phyloP scores from a whole-genome alignment of 2,329 filamentous ascomycete species.

The Colletotrichum tamarilloi region DNA sequence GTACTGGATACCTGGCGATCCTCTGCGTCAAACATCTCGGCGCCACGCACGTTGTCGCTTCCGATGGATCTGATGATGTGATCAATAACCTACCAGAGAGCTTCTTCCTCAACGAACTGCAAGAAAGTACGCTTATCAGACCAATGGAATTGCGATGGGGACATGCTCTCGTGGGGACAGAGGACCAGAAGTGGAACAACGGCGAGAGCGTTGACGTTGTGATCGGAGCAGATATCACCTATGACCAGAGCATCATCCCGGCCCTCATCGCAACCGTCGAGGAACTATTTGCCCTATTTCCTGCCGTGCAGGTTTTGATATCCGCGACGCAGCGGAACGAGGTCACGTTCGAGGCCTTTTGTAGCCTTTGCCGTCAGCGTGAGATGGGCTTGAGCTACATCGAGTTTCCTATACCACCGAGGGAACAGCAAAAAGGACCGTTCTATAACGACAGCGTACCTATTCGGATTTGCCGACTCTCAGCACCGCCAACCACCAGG shows the following conservation, averaged over 20 bases:
- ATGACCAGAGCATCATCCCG: slow-evolving; percentile 73
- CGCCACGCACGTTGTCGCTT: slow-evolving; percentile 70
- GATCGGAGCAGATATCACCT: slow-evolving; percentile 82
- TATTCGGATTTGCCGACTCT: slow-evolving; percentile 63
- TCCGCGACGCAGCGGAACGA: slow-evolving; percentile 78
- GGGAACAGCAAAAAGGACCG: slow-evolving; percentile 65
- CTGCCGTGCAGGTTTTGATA: slow-evolving; percentile 70
- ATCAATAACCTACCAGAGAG: slow-evolving; percentile 75
- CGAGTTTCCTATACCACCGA: slow-evolving; percentile 52
- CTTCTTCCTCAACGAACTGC: slow-evolving; percentile 74
- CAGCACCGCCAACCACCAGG: slow-evolving; percentile 17
- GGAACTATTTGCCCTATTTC: slow-evolving; percentile 69
- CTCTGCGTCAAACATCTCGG: slow-evolving; percentile 76
- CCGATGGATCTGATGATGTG: slow-evolving; percentile 80
- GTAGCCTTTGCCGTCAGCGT: slow-evolving; percentile 65
- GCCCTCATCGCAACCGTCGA: slow-evolving; percentile 73
- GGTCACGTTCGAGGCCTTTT: slow-evolving; percentile 74
- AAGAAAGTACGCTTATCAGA: slow-evolving; percentile 54
- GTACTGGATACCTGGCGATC: slow-evolving; percentile 81
- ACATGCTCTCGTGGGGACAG: slow-evolving; percentile 65
- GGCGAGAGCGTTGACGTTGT: slow-evolving; percentile 68
- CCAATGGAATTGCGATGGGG: slow-evolving; percentile 74
- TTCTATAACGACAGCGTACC: slow-evolving; percentile 72
- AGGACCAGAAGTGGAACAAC: slow-evolving; percentile 64
- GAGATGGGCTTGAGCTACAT: slow-evolving; percentile 56